phyloP scores from a whole-genome alignment of 2,329 filamentous ascomycete genomes.

The Cercospora brassicicola region DNA sequence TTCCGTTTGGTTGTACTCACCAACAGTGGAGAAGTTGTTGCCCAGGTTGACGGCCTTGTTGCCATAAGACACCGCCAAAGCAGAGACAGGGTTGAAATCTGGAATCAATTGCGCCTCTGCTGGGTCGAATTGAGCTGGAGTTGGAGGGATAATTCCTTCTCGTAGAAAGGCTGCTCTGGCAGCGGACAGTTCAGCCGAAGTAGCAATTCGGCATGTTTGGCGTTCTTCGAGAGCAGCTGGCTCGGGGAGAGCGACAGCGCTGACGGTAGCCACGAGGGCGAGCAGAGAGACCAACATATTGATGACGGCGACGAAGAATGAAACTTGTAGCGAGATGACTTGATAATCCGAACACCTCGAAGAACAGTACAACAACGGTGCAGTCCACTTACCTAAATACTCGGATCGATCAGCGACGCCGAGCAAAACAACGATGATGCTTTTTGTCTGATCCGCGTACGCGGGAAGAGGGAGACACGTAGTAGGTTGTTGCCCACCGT shows the following conservation, averaged over 20 bases:
- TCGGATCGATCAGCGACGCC: not conserved
- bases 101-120: constrained; percentile 22
- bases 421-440: not conserved
- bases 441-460: not conserved
- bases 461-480: not conserved
- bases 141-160: constrained; percentile 25
- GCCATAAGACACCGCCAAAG: constrained; percentile 22
- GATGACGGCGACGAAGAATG: not conserved
- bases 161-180: constrained; percentile 22
- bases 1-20: constrained; percentile 6
- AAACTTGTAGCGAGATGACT: not conserved
- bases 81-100: constrained; percentile 23
- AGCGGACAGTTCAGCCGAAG: constrained; percentile 10
- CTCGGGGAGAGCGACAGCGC: constrained; percentile 13
- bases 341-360: not conserved
- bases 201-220: constrained; percentile 22
- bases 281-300: constrained; percentile 24
- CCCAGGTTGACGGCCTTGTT: constrained; percentile 28
- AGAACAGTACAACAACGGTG: not conserved
- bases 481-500: not conserved
- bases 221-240: constrained; percentile 12
- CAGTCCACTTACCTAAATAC: not conserved
- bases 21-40: constrained; percentile 26
- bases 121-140: constrained; percentile 9
- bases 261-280: constrained; percentile 18